Conservation (phyloP, 805 yeast genomes). For the Candida ficus region DNA sequence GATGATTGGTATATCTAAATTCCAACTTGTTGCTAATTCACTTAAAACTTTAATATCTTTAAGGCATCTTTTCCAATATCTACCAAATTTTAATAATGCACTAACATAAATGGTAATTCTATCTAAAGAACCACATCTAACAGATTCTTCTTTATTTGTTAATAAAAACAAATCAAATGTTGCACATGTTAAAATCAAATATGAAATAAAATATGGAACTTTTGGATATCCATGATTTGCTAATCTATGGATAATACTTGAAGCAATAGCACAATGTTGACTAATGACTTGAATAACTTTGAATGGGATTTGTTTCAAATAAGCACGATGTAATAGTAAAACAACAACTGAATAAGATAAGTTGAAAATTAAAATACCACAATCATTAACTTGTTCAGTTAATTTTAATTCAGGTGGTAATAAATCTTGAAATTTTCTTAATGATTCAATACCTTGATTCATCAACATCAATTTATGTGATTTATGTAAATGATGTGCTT, state of each 20-base stretch:
- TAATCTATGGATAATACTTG: conserved; percentile 17
- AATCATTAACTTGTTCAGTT: conserved; percentile 13
- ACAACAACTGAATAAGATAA: conserved; percentile 26
- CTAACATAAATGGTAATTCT: conserved; percentile 20
- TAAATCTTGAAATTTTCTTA: conserved; percentile 20
- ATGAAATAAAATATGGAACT: conserved; percentile 30
- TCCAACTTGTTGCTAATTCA: conserved; percentile 26
- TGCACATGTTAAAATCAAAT: conserved; percentile 28
- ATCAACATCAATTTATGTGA: conserved; percentile 28
- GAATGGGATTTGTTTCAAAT: conserved; percentile 26
- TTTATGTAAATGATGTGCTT: conserved; percentile 28
- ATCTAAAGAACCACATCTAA: conserved; percentile 15
- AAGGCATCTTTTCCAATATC: conserved; percentile 27
- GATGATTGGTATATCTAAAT: conserved; percentile 1
- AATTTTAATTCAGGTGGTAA: conserved; percentile 20
- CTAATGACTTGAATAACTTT: conserved; percentile 23
- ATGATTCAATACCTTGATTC: conserved; percentile 25
- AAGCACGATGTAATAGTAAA: conserved; percentile 27
- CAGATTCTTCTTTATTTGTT: conserved; percentile 21
- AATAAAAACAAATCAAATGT: conserved; percentile 29
- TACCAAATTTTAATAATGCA: conserved; percentile 24
- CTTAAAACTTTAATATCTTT: conserved; percentile 26
- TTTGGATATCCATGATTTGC: conserved; percentile 4
- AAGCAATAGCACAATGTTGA: conserved; percentile 23
- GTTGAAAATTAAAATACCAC: conserved; percentile 24